phyloP scores from a whole-genome alignment of 257 asterid species.

The Nicotiana tabacum region DNA sequence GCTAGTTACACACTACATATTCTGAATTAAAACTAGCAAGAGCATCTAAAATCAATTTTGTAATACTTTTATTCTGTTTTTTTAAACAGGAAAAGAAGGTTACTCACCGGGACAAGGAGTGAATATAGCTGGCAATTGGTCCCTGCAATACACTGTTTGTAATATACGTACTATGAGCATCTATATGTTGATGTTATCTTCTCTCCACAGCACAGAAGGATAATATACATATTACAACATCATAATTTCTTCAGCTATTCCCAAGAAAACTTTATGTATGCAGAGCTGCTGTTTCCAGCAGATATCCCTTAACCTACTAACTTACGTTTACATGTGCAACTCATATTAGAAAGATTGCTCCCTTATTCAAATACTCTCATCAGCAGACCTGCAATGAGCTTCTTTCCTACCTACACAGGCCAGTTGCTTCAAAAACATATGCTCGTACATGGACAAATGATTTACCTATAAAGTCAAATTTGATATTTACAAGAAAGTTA shows the following conservation, averaged over 20 bases:
- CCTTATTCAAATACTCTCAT: not conserved
- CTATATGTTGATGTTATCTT: not conserved
- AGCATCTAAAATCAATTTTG: no score
- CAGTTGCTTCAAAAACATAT: not conserved
- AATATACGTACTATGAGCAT: not conserved
- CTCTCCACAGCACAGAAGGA: not conserved
- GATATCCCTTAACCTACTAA: not conserved
- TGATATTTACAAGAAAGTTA: not conserved
- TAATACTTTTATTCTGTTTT: not conserved
- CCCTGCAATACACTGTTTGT: not conserved
- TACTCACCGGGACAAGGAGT: not conserved
- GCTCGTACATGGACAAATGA: not conserved
- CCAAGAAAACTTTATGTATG: not conserved
- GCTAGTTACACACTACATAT: no score
- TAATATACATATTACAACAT: not conserved
- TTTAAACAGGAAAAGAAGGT: not conserved
- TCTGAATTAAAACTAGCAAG: no score
- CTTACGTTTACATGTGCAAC: not conserved
- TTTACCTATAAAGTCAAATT: not conserved
- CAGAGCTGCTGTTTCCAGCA: not conserved
- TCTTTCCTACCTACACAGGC: not conserved
- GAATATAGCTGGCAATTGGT: not conserved
- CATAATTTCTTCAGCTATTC: not conserved
- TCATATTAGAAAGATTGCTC: not conserved
- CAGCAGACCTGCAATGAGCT: not conserved